Evolutionary conservation across 202 grass and related monocot species (phyloP).

Genomic region (Hordeum pubiflorum): DNA sequence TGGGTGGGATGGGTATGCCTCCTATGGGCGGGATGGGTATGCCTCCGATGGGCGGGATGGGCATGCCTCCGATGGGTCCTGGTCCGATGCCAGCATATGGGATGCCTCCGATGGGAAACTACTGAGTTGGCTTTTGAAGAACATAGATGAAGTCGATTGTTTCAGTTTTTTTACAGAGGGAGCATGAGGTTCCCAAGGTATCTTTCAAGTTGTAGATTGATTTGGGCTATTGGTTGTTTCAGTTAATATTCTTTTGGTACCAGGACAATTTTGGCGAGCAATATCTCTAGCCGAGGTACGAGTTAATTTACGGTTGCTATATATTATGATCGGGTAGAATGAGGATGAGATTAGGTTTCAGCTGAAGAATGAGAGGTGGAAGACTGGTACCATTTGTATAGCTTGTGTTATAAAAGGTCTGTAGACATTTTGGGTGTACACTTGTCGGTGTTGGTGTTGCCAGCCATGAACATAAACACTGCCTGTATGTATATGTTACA

Average conservation of each 20-base stretch:
- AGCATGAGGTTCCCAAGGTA: not conserved
- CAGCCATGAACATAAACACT: slow-evolving; percentile 1
- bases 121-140: slow-evolving; percentile 31
- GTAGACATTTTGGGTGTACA: slow-evolving; percentile 33
- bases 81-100: slow-evolving; percentile 62
- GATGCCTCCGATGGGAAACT: slow-evolving; percentile 86
- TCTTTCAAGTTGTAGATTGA: slow-evolving; percentile 34
- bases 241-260: slow-evolving; percentile 48
- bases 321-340: slow-evolving; percentile 13
- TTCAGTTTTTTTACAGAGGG: slow-evolving; percentile 1
- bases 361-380: not conserved
- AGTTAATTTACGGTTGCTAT: not conserved
- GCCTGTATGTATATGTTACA: slow-evolving; percentile 1
- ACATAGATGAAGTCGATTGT: slow-evolving; percentile 7
- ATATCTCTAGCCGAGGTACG: slow-evolving; percentile 12
- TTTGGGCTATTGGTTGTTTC: slow-evolving; percentile 18
- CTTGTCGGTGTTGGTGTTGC: not conserved
- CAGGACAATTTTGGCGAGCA: slow-evolving; percentile 32
- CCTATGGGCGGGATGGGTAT: slow-evolving; percentile 67
- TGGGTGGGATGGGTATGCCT: slow-evolving; percentile 79
- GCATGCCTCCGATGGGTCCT: slow-evolving; percentile 66
- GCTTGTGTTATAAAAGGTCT: slow-evolving; percentile 13
- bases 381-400: slow-evolving; percentile 45
- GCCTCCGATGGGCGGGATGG: slow-evolving; percentile 66
- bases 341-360: slow-evolving; percentile 23